Evolutionary conservation across 2,329 filamentous ascomycete species (phyloP).

Genomic region (Epichloe uncinata): DNA sequence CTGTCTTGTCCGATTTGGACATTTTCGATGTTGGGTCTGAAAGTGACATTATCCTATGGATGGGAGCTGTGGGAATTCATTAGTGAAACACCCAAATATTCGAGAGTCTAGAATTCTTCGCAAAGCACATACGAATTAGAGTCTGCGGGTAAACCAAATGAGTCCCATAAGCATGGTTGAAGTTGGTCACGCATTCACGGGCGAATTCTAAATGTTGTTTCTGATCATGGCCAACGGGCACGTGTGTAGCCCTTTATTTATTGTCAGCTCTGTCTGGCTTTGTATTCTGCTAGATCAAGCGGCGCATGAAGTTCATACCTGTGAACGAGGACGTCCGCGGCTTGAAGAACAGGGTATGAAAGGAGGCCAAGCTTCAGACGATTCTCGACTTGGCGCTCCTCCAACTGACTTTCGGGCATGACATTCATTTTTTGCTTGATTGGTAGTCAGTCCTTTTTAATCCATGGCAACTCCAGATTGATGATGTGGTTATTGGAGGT

Average conservation of each 20-base stretch:
- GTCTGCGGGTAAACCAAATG: slow-evolving; percentile 54
- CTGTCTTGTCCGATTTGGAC: slow-evolving; percentile 74
- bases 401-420: slow-evolving; percentile 39
- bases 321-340: slow-evolving; percentile 85
- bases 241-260: slow-evolving; percentile 61
- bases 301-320: slow-evolving; percentile 29
- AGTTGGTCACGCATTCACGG: slow-evolving; percentile 70
- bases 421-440: slow-evolving; percentile 59
- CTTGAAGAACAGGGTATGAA: slow-evolving; percentile 90
- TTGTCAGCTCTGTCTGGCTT: slow-evolving; percentile 1
- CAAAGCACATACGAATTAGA: slow-evolving; percentile 46
- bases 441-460: background rate
- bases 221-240: slow-evolving; percentile 95
- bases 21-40: slow-evolving; percentile 70
- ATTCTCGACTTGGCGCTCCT: slow-evolving; percentile 46
- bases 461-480: no score
- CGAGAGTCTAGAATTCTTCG: background rate
- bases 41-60: slow-evolving; percentile 83
- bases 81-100: background rate
- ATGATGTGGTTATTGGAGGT: background rate
- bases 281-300: background rate
- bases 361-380: slow-evolving; percentile 76
- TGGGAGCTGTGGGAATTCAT: slow-evolving; percentile 43
- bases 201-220: slow-evolving; percentile 88
- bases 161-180: slow-evolving; percentile 64